A percentile compares a stretch with the other conserved stretches of the same genome.
Conservation (phyloP, 2,329 filamentous ascomycete species). For the Penicillium sp. region DNA sequence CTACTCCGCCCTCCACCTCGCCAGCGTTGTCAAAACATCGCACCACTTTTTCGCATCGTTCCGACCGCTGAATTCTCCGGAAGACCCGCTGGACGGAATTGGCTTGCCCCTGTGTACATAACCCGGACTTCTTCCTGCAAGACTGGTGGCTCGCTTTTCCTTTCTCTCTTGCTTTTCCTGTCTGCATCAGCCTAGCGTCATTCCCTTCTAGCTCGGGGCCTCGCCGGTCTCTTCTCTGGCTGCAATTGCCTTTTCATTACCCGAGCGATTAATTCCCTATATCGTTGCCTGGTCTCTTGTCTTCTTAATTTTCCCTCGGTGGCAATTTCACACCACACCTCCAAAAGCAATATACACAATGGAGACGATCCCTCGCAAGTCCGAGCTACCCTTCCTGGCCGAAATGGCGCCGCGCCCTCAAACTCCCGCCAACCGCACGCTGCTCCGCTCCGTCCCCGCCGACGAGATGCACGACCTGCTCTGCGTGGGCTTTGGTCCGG, state of each 20-base stretch:
- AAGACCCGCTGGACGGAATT: too few species aligned
- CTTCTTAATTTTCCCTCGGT: neutral
- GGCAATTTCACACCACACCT: neutral
- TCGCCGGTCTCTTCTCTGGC: neutral
- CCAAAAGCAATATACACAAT: slow-evolving; percentile 11
- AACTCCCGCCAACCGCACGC: slow-evolving; percentile 35
- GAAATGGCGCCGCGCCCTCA: slow-evolving; percentile 27
- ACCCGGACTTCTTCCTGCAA: slow-evolving; percentile 5
- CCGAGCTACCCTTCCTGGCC: slow-evolving; percentile 31
- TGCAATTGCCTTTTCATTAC: neutral
- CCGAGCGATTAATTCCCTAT: neutral
- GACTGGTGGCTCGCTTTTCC: neutral
- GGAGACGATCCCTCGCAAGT: slow-evolving; percentile 24
- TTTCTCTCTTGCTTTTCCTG: slow-evolving; percentile 1
- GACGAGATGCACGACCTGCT: slow-evolving; percentile 79
- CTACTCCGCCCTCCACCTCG: neutral
- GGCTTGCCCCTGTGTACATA: slow-evolving; percentile 16
- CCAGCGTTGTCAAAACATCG: neutral
- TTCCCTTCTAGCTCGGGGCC: slow-evolving; percentile 7
- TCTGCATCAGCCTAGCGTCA: slow-evolving; percentile 14
- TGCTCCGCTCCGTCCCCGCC: slow-evolving; percentile 56
- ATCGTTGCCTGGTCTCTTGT: neutral
- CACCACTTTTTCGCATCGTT: slow-evolving; percentile 16
- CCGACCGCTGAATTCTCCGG: slow-evolving; percentile 17
- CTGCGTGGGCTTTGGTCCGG: slow-evolving; percentile 90